A percentile compares a stretch with the other conserved stretches of the same genome.
Evolutionary conservation across 495 filamentous ascomycete species (phyloP).

Genomic region (Podospora pseudocomata): DNA sequence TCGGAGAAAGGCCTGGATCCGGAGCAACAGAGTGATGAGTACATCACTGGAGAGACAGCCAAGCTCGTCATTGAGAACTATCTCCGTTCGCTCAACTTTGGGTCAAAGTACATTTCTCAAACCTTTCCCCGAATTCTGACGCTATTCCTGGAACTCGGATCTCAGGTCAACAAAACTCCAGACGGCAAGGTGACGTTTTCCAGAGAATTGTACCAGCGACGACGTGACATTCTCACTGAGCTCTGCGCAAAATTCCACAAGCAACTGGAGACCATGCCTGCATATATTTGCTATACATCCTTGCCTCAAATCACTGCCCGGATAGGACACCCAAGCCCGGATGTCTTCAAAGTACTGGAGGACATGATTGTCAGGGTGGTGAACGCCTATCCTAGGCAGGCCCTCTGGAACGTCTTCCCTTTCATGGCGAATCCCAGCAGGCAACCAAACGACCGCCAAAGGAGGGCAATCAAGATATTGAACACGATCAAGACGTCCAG

Average conservation of each 20-base stretch:
- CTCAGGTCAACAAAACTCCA: constrained; percentile 61
- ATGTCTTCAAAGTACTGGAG: constrained; percentile 70
- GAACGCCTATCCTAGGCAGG: constrained; percentile 75
- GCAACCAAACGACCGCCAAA: constrained; percentile 48
- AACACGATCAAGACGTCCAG: constrained; percentile 32
- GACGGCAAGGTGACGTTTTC: constrained; percentile 62
- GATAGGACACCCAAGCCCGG: constrained; percentile 76
- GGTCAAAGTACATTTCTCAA: constrained; percentile 92
- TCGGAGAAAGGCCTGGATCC: constrained; percentile 74
- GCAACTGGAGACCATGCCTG: constrained; percentile 68
- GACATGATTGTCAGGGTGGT: constrained; percentile 80
- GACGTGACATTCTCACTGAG: constrained; percentile 62
- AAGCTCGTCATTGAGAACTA: constrained; percentile 93
- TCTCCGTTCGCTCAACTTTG: constrained; percentile 76
- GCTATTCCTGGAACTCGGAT: constrained; percentile 88
- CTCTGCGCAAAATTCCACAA: constrained; percentile 72
- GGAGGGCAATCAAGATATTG: constrained; percentile 51
- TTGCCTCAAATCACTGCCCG: constrained; percentile 88
- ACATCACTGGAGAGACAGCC: constrained; percentile 70
- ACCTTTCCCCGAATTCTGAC: constrained; percentile 87
- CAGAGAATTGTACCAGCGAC: constrained; percentile 53
- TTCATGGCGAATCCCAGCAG: constrained; percentile 56
- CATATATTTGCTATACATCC: constrained; percentile 87
- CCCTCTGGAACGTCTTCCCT: constrained; percentile 88
- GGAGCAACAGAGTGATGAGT: constrained; percentile 55